Percentiles rank a stretch among this genome's conserved stretches.
Conservation (phyloP, 1,139 yeast species). For the Candida mesenterica region DNA sequence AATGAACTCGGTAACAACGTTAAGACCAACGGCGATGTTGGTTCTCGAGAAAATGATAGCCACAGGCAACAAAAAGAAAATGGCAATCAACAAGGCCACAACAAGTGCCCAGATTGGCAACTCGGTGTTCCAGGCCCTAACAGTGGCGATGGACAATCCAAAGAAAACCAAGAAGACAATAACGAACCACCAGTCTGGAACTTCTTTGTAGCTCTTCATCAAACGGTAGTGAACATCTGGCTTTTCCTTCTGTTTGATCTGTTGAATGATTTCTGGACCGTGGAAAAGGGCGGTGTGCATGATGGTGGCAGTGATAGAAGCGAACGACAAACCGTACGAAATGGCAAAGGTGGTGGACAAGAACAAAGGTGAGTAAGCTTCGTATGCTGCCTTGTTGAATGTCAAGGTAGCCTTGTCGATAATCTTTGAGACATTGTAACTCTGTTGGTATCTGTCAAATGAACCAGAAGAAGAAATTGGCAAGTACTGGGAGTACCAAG, state of each 20-base stretch:
- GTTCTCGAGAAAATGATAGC: slow-evolving; percentile 43
- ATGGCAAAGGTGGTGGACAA: slow-evolving; percentile 63
- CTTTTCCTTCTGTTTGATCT: slow-evolving; percentile 41
- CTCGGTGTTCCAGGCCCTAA: slow-evolving; percentile 43
- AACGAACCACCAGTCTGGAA: slow-evolving; percentile 68
- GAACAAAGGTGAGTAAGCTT: slow-evolving; percentile 56
- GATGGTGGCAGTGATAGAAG: slow-evolving; percentile 58
- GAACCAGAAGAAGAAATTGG: slow-evolving; percentile 43
- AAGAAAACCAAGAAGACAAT: slow-evolving; percentile 40
- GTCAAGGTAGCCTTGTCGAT: slow-evolving; percentile 36
- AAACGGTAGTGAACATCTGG: slow-evolving; percentile 65
- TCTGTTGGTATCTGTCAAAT: slow-evolving; percentile 34
- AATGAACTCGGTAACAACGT: slow-evolving; percentile 45
- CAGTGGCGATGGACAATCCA: slow-evolving; percentile 39
- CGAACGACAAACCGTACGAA: slow-evolving; percentile 63
- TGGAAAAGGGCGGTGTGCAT: slow-evolving; percentile 56
- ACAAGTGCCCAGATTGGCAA: slow-evolving; percentile 41
- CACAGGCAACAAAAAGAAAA: slow-evolving; percentile 42
- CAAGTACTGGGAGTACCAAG: slow-evolving; percentile 44
- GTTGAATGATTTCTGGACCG: slow-evolving; percentile 49
- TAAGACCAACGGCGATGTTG: slow-evolving; percentile 46
- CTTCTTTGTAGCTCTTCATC: slow-evolving; percentile 57
- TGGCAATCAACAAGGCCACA: slow-evolving; percentile 41
- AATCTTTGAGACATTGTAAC: slow-evolving; percentile 41
- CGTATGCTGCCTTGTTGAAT: slow-evolving; percentile 49